These are phyloP conservation scores for Yarrowia alimentaria DNA, from an alignment of 805 yeast genomes.

Conservation along the genomic window DNA sequence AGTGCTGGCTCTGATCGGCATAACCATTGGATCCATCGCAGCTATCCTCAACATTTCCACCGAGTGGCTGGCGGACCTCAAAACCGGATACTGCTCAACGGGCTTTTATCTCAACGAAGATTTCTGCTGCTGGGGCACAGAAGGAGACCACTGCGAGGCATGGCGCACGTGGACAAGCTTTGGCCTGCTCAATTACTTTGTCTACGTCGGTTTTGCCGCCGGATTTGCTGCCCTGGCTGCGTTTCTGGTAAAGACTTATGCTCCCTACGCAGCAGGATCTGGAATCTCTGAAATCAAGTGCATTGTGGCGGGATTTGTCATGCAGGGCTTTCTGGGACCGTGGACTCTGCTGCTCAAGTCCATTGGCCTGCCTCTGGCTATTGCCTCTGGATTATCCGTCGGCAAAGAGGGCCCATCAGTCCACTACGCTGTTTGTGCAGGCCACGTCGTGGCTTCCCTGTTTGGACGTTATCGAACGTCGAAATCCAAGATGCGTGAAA, in stretches of 20 bases:
- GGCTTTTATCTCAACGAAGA: slow-evolving; percentile 67
- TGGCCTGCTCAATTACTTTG: slow-evolving; percentile 48
- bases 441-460: slow-evolving; percentile 65
- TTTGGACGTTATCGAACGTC: slow-evolving; percentile 44
- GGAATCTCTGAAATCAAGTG: slow-evolving; percentile 97
- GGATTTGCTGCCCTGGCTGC: slow-evolving; percentile 66
- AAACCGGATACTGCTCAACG: slow-evolving; percentile 72
- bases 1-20: slow-evolving; percentile 71
- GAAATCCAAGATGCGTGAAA: slow-evolving; percentile 48
- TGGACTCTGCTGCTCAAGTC: slow-evolving; percentile 73
- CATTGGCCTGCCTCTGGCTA: slow-evolving; percentile 80
- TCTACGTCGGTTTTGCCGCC: slow-evolving; percentile 60
- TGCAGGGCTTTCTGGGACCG: slow-evolving; percentile 72
- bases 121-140: slow-evolving; percentile 78
- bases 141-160: slow-evolving; percentile 48
- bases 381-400: slow-evolving; percentile 87
- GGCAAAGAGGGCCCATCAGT: slow-evolving; percentile 99
- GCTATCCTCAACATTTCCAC: slow-evolving; percentile 78
- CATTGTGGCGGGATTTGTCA: slow-evolving; percentile 83
- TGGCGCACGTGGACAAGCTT: slow-evolving; percentile 67
- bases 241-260: slow-evolving; percentile 61
- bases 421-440: slow-evolving; percentile 97
- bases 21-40: slow-evolving; percentile 77
- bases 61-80: slow-evolving; percentile 77
- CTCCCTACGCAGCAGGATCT: slow-evolving; percentile 94